Evolutionary conservation across 768 basidiomycete genomes (phyloP), one percentile per base, ranked within the genome.

Genomic region (Russula sp.): DNA sequence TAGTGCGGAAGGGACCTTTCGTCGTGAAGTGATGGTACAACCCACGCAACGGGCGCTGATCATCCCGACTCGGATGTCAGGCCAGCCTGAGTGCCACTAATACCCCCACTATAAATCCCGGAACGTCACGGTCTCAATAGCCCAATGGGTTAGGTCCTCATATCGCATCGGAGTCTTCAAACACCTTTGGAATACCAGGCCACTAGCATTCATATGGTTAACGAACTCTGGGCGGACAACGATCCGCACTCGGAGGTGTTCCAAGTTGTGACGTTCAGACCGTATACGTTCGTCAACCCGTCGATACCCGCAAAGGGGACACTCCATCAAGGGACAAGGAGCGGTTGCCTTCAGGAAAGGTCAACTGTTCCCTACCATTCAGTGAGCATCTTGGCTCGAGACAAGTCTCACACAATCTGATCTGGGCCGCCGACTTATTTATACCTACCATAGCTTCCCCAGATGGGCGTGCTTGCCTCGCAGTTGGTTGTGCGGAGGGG

Each of bases 321-420:
- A 40, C 38, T 18, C 38, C 14, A 40, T 40, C 16, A 13, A 91
- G 78, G 79, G 76, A 84, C 68, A 83, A 86, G 58, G 90, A 91
- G 57, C 86, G 81, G 62, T 79, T 86, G 9, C 88, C 86, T 64
- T 84, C 81, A 1, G 92, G 92, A 16, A 92, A 87, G 73, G 95
- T 97, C 50, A 97, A 95, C 2, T 97, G 95, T 71, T 96, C 94
- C 1, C 90, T 92, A n/a, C 94, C 96, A 13, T 95, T 98, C 75
- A 88, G 94, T 85, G 50, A 73, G 78, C 70, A 16, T 6, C 38
- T 40, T 40, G 38, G 14, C 38, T 40, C 38, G 16, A 40, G 14
- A 40, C 3, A 18, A 58, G 11, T 5, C n/a, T 49, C 32, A 32
- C 13, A 24, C 5, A 16, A 13, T 24, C 18, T 40, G 22, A 50